These are phyloP conservation scores for Quercus variabilis DNA, from an alignment of 306 rosid species.

Conservation along the genomic window DNA sequence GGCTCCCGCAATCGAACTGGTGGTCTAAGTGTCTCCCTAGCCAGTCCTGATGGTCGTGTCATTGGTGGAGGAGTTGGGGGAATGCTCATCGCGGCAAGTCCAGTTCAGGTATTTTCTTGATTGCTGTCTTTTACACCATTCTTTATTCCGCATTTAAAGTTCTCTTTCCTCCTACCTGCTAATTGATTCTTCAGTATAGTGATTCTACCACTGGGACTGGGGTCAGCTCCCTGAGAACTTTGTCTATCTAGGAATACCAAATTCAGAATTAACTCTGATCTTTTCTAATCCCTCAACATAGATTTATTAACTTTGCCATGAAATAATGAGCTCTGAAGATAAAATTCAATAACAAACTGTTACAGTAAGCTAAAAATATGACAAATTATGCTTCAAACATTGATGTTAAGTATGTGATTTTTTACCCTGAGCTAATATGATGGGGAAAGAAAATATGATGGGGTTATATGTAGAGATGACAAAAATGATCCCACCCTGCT, in stretches of 20 bases:
- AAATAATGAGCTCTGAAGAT: neutral
- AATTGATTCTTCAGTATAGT: neutral
- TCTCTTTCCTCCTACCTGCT: neutral
- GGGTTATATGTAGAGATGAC: too few relatives aligned
- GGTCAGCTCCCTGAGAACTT: neutral
- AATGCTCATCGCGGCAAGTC: conserved; percentile 79
- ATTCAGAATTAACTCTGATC: neutral
- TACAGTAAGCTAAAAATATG: neutral
- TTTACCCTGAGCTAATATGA: neutral
- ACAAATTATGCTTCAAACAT: neutral
- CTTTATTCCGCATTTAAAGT: neutral
- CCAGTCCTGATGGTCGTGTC: conserved; percentile 91
- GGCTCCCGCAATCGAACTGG: conserved; percentile 70
- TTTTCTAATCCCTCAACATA: neutral
- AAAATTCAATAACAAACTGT: neutral
- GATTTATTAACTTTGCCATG: neutral
- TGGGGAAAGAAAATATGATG: neutral
- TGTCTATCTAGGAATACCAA: neutral
- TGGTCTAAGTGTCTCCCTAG: conserved; percentile 74
- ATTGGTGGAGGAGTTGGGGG: conserved; percentile 92
- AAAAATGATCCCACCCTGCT: too few relatives aligned
- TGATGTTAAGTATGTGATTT: neutral
- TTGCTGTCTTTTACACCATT: neutral
- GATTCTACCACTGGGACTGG: neutral
- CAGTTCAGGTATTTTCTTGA: conserved; percentile 66